A percentile compares a stretch with the other conserved stretches of the same genome.
These are phyloP conservation scores for Microdochium trichocladiopsis DNA, from an alignment of 2,329 filamentous ascomycete genomes.

Conservation along the genomic window DNA sequence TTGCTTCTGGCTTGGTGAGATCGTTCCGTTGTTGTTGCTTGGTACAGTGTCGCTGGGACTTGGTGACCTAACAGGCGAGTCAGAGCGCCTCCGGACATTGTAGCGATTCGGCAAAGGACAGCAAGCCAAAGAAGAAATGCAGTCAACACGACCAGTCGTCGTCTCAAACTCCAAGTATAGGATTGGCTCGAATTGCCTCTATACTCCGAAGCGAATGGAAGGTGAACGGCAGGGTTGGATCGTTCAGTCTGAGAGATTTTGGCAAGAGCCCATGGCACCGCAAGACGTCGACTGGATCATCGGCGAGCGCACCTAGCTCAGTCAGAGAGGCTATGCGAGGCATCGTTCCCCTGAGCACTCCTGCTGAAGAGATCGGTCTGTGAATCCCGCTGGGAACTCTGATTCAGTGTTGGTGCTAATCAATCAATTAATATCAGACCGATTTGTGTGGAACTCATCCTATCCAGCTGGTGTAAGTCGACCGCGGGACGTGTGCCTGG, in stretches of 20 bases:
- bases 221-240: not conserved
- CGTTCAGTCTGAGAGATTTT: conserved; percentile 14
- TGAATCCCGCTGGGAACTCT: not conserved
- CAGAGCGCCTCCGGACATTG: conserved; percentile 6
- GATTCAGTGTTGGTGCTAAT: not conserved
- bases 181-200: conserved; percentile 9
- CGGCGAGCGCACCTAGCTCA: conserved; percentile 32
- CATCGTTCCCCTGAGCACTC: conserved; percentile 22
- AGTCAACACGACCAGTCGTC: conserved; percentile 1
- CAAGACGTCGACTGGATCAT: conserved; percentile 28
- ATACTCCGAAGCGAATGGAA: conserved; percentile 23
- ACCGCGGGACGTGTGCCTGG: too few relatives aligned
- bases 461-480: conserved; percentile 26
- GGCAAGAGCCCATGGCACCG: conserved; percentile 31
- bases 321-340: conserved; percentile 30
- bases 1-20: not conserved
- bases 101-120: not conserved
- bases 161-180: not conserved
- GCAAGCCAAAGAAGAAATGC: conserved; percentile 3
- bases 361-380: conserved; percentile 9
- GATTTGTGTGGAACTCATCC: conserved; percentile 6
- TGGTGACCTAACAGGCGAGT: not conserved
- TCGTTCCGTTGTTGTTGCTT: not conserved
- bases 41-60: too few relatives aligned
- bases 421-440: conserved; percentile 5